phyloP scores from a whole-genome alignment of 108 stramenopile species.

The Chaetoceros tenuissimus region DNA sequence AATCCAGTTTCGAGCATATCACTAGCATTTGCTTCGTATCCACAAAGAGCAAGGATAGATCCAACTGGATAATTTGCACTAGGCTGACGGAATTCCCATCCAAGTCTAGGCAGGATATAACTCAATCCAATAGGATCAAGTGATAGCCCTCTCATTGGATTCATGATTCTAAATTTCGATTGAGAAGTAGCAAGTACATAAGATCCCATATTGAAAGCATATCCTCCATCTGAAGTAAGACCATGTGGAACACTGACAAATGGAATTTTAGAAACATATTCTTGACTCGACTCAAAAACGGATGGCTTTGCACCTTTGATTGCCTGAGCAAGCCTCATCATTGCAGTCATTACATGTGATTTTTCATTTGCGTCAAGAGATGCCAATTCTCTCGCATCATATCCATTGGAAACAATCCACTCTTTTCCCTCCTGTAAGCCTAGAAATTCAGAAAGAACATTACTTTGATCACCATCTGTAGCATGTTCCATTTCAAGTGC shows the following conservation, averaged over 20 bases:
- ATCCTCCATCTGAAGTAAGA: slow-evolving; percentile 62
- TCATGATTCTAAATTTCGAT: slow-evolving; percentile 48
- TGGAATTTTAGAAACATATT: slow-evolving; percentile 39
- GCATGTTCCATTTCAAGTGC: slow-evolving; percentile 6
- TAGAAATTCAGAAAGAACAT: neutral
- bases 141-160: slow-evolving; percentile 63
- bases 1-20: slow-evolving; percentile 81
- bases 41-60: slow-evolving; percentile 56
- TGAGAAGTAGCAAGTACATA: slow-evolving; percentile 68
- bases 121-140: slow-evolving; percentile 76
- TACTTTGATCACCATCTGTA: neutral
- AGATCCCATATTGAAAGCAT: slow-evolving; percentile 46
- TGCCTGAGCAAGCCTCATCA: slow-evolving; percentile 47
- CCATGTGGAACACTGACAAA: slow-evolving; percentile 67
- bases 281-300: neutral
- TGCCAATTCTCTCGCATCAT: slow-evolving; percentile 6
- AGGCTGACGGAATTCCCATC: slow-evolving; percentile 58
- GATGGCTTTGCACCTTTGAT: slow-evolving; percentile 32
- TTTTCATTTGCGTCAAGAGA: slow-evolving; percentile 2
- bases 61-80: slow-evolving; percentile 35
- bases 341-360: slow-evolving; percentile 31
- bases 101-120: slow-evolving; percentile 62
- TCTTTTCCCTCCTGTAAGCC: neutral
- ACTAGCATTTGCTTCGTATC: slow-evolving; percentile 61
- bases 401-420: neutral